These are phyloP conservation scores for Eleusine coracana DNA, from an alignment of 176 grass and related monocot species.

Conservation along the genomic window DNA sequence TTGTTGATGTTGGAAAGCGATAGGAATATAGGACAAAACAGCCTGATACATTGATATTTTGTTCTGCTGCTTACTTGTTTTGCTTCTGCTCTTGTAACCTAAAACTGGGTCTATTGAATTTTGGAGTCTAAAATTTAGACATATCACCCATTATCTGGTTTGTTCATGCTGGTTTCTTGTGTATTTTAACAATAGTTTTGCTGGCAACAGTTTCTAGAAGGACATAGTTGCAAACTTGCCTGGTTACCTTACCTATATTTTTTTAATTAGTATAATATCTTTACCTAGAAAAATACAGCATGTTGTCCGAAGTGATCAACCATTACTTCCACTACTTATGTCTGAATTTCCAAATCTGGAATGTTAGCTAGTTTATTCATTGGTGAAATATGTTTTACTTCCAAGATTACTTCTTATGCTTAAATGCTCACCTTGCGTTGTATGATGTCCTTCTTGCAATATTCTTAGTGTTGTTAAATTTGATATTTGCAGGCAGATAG, in stretches of 20 bases:
- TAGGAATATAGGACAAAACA: neutral
- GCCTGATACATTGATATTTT: neutral
- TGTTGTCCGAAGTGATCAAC: neutral
- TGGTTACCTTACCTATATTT: neutral
- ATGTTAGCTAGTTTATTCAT: neutral
- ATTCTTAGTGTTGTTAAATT: slow-evolving; percentile 11
- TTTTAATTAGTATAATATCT: neutral
- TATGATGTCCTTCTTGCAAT: neutral
- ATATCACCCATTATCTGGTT: neutral
- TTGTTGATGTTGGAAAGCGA: neutral
- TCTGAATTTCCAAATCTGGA: neutral
- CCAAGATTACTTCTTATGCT: neutral
- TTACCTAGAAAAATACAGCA: neutral
- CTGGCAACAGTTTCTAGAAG: neutral
- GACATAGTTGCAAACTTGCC: neutral
- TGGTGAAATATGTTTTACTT: slow-evolving; percentile 16
- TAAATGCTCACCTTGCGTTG: neutral
- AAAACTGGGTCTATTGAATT: neutral
- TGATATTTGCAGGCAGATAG: slow-evolving; percentile 75
- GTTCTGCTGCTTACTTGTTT: neutral
- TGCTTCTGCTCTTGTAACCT: neutral
- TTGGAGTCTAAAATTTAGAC: neutral
- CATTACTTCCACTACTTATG: neutral
- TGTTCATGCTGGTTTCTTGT: neutral
- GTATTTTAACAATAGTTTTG: neutral